Conservation (phyloP, 768 basidiomycete species). For the Pleurotus tuber-regium region DNA sequence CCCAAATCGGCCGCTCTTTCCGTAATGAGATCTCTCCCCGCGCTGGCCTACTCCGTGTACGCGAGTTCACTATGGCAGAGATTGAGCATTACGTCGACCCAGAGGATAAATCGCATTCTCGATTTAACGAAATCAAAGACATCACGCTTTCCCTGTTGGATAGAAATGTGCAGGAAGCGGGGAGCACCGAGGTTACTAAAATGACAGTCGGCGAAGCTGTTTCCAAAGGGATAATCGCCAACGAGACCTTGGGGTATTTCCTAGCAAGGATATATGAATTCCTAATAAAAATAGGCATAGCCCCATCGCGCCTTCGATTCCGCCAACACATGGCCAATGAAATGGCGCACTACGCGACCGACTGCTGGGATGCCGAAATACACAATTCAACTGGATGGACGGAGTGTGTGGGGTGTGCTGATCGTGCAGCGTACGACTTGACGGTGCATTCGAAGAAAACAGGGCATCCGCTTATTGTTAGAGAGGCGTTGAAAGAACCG, state of each 20-base stretch:
- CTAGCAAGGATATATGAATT: slow-evolving; percentile 89
- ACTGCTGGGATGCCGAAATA: slow-evolving; percentile 99
- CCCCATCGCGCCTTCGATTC: slow-evolving; percentile 82
- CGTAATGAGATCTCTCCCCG: slow-evolving; percentile 98
- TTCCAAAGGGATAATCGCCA: slow-evolving; percentile 81
- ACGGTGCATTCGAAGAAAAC: slow-evolving; percentile 86
- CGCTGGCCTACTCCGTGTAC: slow-evolving; percentile 92
- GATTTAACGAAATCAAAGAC: slow-evolving; percentile 81
- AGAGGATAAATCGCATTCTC: slow-evolving; percentile 79
- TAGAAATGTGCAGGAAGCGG: slow-evolving; percentile 77
- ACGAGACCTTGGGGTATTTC: slow-evolving; percentile 98
- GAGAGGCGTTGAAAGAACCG: slow-evolving; percentile 83
- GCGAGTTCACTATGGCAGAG: slow-evolving; percentile 99
- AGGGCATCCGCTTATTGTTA: slow-evolving; percentile 80
- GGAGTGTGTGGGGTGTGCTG: slow-evolving; percentile 98
- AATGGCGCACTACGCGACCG: slow-evolving; percentile 99
- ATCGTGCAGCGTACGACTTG: slow-evolving; percentile 95
- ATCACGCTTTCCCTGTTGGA: slow-evolving; percentile 76
- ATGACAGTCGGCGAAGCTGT: slow-evolving; percentile 92
- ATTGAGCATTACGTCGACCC: slow-evolving; percentile 99
- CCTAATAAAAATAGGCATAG: slow-evolving; percentile 87
- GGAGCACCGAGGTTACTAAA: slow-evolving; percentile 57
- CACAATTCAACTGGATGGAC: slow-evolving; percentile 91
- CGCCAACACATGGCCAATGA: slow-evolving; percentile 99
- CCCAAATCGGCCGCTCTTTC: slow-evolving; percentile 94